A percentile compares a stretch with the other conserved stretches of the same genome.
Conservation (phyloP, 192 early-diverging fungal genomes). For the Paraglomus occultum region DNA sequence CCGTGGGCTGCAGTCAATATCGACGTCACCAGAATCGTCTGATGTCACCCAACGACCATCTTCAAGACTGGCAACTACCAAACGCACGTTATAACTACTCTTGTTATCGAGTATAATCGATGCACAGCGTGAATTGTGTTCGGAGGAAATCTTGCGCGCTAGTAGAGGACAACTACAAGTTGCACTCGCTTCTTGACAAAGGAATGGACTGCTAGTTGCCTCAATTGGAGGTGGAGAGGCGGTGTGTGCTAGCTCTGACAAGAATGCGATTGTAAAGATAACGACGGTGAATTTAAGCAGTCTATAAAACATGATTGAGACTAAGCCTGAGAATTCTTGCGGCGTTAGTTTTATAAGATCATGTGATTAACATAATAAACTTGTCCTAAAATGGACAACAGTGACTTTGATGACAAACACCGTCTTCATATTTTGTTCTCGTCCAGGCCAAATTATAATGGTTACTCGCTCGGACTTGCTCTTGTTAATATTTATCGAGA, state of each 20-base stretch:
- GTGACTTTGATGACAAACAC: too few relatives aligned
- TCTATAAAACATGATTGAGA: constrained; percentile 12
- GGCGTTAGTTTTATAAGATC: too few relatives aligned
- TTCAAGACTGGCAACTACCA: constrained; percentile 12
- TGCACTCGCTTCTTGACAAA: background rate
- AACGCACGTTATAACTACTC: constrained; percentile 1
- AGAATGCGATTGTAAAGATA: background rate
- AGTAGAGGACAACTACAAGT: background rate
- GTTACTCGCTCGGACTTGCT: too few relatives aligned
- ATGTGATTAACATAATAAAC: too few relatives aligned
- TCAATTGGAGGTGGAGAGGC: too few relatives aligned
- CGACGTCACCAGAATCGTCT: too few relatives aligned
- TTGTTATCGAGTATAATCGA: constrained; percentile 8
- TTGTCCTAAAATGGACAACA: too few relatives aligned
- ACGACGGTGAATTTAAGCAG: background rate
- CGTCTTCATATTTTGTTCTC: too few relatives aligned
- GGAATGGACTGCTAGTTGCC: background rate
- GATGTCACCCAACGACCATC: background rate
- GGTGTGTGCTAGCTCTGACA: background rate
- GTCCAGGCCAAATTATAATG: too few relatives aligned
- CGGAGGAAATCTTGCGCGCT: background rate
- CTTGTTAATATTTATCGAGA: too few relatives aligned
- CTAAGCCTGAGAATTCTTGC: too few relatives aligned
- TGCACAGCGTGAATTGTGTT: background rate
- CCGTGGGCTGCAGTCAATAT: background rate